Evolutionary conservation across 2,329 filamentous ascomycete species (phyloP).

Genomic region (Trichoderma aggressivum): DNA sequence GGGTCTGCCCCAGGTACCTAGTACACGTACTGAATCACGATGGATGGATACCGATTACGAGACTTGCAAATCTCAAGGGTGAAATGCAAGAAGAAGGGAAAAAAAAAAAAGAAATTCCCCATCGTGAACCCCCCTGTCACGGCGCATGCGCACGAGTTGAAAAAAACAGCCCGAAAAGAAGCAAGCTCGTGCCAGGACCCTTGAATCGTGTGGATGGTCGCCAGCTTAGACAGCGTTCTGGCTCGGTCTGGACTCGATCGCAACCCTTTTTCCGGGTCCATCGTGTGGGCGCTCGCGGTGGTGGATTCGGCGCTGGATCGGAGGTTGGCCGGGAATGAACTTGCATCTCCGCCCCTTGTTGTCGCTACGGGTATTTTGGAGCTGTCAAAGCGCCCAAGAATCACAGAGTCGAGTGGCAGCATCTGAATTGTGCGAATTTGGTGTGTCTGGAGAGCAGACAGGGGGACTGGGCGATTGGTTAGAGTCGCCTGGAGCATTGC

Average conservation of each 20-base stretch:
- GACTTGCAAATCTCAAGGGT: neutral
- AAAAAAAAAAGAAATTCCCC: neutral
- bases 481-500: neutral
- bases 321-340: slow-evolving; percentile 20
- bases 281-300: slow-evolving; percentile 12
- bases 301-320: slow-evolving; percentile 20
- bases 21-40: neutral
- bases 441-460: neutral
- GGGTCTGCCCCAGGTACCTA: neutral
- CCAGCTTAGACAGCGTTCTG: slow-evolving; percentile 16
- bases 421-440: neutral
- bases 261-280: slow-evolving; percentile 6
- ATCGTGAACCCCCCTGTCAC: neutral
- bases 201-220: slow-evolving; percentile 11
- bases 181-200: slow-evolving; percentile 18
- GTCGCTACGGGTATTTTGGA: neutral
- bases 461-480: neutral
- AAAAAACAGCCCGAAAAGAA: slow-evolving; percentile 19
- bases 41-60: neutral
- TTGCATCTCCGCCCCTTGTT: slow-evolving; percentile 4
- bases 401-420: neutral
- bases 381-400: neutral
- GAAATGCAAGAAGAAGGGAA: neutral
- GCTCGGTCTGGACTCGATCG: slow-evolving; percentile 22
- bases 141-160: slow-evolving; percentile 8